Evolutionary conservation across 2,329 filamentous ascomycete species (phyloP), one percentile per base, ranked within the genome.

Genomic region (Pseudogymnoascus sp.): DNA sequence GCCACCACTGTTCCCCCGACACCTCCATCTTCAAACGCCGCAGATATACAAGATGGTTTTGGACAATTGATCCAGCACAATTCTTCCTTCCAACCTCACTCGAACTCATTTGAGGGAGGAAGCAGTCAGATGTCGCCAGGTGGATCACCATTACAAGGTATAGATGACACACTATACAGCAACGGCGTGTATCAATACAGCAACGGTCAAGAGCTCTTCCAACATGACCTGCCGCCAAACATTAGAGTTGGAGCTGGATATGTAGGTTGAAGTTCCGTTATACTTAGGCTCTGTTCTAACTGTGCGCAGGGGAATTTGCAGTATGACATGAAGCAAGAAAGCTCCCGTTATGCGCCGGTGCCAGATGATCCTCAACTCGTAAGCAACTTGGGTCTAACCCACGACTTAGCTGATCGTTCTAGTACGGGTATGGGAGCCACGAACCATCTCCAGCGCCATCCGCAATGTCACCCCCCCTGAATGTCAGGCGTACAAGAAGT

Each of bases 381-480:
- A 52, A 52, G 45, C 26, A 52, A 11, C 31, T 11, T 33, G 31
- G 26, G n/a, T 31, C 23, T 52, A 26, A 12, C 45, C n/a, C 4
- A 31, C 8, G 19, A 31, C 45, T 2, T 31, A 52, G 45, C 45
- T 52, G 5, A 52, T 26, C 14, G 31, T 69, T 67, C 38, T 65
- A 69, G 58, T 73, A 78, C 65, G 74, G 75, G 37, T 81, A 81
- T 69, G 78, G 73, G 68, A 83, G 81, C 6, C 80, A 81, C 0
- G 80, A 79, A 29, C 79, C 77, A 61, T 83, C 81, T 33, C 80
- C 82, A 2, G 80, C 81, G 6, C 79, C 78, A 14, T 78, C 78
- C 8, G 74, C 74, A 12, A 69, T 69, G 63, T 62, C 62, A 12
- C 61, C 61, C 6, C 63, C 66, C 26, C 26, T 31, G 2, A 68